Conservation (phyloP, 2,329 filamentous ascomycete genomes). For the Talaromyces sp. region DNA sequence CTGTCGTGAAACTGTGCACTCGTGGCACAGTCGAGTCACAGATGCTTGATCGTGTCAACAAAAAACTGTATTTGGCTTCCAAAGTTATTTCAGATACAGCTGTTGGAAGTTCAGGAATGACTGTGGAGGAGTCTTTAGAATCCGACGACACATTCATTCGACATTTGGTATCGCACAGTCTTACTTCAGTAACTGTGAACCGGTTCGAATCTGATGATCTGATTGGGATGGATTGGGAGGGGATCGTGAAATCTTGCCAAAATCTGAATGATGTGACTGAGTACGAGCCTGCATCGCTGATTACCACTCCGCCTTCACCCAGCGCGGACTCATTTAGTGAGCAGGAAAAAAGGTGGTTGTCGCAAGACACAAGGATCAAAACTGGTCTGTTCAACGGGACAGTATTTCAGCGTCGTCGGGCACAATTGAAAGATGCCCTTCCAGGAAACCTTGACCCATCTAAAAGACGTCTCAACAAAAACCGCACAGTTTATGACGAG, state of each 20-base stretch:
- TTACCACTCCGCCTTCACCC: background rate
- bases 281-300: background rate
- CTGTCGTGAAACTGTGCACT: constrained; percentile 57
- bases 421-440: constrained; percentile 33
- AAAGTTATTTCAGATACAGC: constrained; percentile 47
- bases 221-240: background rate
- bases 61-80: constrained; percentile 61
- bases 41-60: constrained; percentile 58
- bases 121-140: background rate
- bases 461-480: constrained; percentile 56
- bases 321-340: constrained; percentile 30
- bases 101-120: background rate
- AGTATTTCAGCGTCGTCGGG: constrained; percentile 36
- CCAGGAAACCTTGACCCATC: constrained; percentile 42
- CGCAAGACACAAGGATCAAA: constrained; percentile 57
- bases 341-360: constrained; percentile 57
- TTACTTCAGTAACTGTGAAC: background rate
- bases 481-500: constrained; percentile 53
- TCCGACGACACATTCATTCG: background rate
- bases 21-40: constrained; percentile 60
- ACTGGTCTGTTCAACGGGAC: constrained; percentile 59
- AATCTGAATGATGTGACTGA: background rate
- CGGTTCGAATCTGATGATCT: background rate
- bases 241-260: background rate
- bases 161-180: background rate